Base-by-base conservation (phyloP, 75 land plant species). In the Picea glauca region DNA sequence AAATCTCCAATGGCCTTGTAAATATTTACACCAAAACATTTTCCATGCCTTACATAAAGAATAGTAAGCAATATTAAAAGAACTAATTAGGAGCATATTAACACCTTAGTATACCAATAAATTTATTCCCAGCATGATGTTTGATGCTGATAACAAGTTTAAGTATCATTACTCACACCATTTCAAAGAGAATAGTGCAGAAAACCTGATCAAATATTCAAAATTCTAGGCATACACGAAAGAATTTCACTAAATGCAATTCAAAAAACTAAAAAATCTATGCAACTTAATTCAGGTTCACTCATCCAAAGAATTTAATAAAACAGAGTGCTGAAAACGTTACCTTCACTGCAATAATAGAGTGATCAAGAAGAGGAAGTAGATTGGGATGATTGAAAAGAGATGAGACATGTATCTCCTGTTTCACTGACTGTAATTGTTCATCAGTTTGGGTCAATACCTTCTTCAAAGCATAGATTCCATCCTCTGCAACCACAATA, bases 391-490 rank as follows among this genome's bases (percentile, higher is more conserved):
- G 99, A 65, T 78, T 89, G 72, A 97, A 90, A 12, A 88, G 78
- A 11, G 93, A 90, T 20, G 96, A 91, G 63, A 95, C 90, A 43
- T 89, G 87, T 26, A 97, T 97, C 87, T 97, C 99, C 78, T 93
- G 83, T 76, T 86, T 90, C 77, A 97, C 99, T 82, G 87, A 78
- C 62, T 88, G 88, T 70, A 95, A 77, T 83, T 97, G 98, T 68
- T 97, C 99, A n/a, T 80, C 84, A 12, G 84, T 85, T 73, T 97
- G 98, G 61, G 95, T 90, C 23, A 97, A 79, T 21, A 97, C 92
- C 82, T 97, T 97, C 85, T 97, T 97, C 90, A 97, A 58, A 38
- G 99, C 99, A 88, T 95, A 97, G 20, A 85, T 81, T 13, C 99
- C 99, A 87, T 97, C 94, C 64, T 87, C 98, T 94, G 88, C 81